Percentiles rank a stretch among this genome's conserved stretches.
phyloP scores from a whole-genome alignment of 2,329 filamentous ascomycete species.

The Alternaria triticina region DNA sequence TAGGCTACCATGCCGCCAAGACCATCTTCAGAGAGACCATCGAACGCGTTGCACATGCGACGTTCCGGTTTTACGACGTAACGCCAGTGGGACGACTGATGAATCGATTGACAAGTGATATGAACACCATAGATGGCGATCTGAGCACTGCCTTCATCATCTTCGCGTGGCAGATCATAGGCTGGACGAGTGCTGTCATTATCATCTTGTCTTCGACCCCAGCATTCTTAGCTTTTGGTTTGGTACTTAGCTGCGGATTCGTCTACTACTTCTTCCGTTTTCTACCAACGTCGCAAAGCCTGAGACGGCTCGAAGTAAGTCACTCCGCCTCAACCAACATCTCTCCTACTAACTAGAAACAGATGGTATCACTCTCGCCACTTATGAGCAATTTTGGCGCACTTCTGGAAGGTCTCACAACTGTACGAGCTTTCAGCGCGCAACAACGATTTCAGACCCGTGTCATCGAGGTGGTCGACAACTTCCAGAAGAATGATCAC shows the following conservation, averaged over 20 bases:
- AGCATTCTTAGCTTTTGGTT: conserved; percentile 74
- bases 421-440: conserved; percentile 82
- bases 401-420: conserved; percentile 82
- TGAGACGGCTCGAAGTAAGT: conserved; percentile 73
- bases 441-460: conserved; percentile 79
- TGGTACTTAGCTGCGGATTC: conserved; percentile 71
- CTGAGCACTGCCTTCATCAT: conserved; percentile 75
- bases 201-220: conserved; percentile 84
- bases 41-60: conserved; percentile 75
- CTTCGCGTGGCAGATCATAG: conserved; percentile 73
- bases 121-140: conserved; percentile 87
- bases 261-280: conserved; percentile 77
- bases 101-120: conserved; percentile 90
- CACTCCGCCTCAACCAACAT: not conserved
- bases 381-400: conserved; percentile 93
- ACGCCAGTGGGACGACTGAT: conserved; percentile 89
- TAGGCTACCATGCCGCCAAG: conserved; percentile 79
- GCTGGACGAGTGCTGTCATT: conserved; percentile 73
- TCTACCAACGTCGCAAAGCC: conserved; percentile 80
- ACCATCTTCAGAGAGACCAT: conserved; percentile 77
- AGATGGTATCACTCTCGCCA: conserved; percentile 84
- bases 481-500: conserved; percentile 93
- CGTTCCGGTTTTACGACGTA: conserved; percentile 89
- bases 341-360: conserved; percentile 6
- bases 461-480: conserved; percentile 81